These are phyloP conservation scores for Zizania palustris DNA, from an alignment of 202 grass and related monocot genomes.

Conservation along the genomic window DNA sequence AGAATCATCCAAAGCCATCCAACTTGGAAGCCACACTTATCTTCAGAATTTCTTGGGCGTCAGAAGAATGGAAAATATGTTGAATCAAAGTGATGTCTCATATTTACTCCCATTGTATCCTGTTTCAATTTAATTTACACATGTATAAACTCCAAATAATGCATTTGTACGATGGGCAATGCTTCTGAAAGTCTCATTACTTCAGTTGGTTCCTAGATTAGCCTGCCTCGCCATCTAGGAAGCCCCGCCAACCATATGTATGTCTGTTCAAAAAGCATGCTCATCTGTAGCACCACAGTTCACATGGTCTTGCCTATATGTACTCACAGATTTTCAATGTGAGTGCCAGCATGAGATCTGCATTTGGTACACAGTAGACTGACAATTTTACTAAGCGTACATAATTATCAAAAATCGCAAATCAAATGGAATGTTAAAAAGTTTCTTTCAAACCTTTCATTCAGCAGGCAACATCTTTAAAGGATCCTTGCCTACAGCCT, in stretches of 20 bases:
- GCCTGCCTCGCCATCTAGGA: background rate
- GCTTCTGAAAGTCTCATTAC: too few species aligned
- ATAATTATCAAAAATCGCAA: background rate
- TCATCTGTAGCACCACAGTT: background rate
- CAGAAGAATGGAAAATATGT: too few species aligned
- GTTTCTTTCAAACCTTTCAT: background rate
- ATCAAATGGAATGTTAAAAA: background rate
- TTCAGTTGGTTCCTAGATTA: too few species aligned
- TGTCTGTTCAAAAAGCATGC: background rate
- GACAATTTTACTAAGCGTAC: background rate
- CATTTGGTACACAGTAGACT: constrained; percentile 2
- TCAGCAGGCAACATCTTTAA: background rate
- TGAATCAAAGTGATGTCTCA: too few species aligned
- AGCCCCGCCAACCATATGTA: background rate
- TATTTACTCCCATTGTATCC: too few species aligned
- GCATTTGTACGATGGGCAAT: too few species aligned
- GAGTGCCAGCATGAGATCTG: background rate
- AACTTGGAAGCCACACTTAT: too few species aligned
- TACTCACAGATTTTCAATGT: background rate
- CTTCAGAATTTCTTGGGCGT: too few species aligned
- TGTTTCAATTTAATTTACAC: too few species aligned
- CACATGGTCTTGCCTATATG: background rate
- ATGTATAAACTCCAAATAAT: too few species aligned
- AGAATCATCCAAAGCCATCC: too few species aligned
- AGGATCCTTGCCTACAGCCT: too few species aligned